Evolutionary conservation across 106 monocot genomes (phyloP).

Genomic region (Acorus gramineus): DNA sequence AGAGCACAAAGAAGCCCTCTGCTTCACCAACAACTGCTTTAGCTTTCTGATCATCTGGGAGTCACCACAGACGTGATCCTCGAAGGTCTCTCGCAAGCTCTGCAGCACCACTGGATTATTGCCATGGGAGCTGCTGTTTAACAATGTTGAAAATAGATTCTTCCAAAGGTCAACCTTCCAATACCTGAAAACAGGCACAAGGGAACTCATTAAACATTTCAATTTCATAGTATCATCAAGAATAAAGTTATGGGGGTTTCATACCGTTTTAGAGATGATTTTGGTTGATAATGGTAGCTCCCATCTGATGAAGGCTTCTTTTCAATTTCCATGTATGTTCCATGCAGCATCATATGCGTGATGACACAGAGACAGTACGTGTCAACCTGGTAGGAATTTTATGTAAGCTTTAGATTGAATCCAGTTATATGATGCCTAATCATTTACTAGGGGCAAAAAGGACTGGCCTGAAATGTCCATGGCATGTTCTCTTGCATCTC

Average conservation of each 20-base stretch:
- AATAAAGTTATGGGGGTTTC: not conserved
- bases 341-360: conserved; percentile 96
- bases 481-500: conserved; percentile 73
- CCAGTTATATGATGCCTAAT: not conserved
- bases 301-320: conserved; percentile 51
- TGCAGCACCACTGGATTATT: conserved; percentile 42
- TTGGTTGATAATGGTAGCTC: conserved; percentile 57
- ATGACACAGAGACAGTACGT: conserved; percentile 81
- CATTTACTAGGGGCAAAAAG: too few relatives aligned
- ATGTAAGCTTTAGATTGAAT: not conserved
- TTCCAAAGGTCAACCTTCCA: conserved; percentile 83
- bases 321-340: conserved; percentile 64
- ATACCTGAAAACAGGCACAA: conserved; percentile 34
- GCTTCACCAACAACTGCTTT: conserved; percentile 50
- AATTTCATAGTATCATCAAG: too few relatives aligned
- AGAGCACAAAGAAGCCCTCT: conserved; percentile 65
- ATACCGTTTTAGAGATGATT: conserved; percentile 63
- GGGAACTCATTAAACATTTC: too few relatives aligned
- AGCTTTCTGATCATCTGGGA: conserved; percentile 39
- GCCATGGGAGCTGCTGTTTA: conserved; percentile 46
- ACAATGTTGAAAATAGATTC: conserved; percentile 61
- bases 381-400: conserved; percentile 43
- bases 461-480: conserved; percentile 78
- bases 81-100: conserved; percentile 59
- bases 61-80: conserved; percentile 43